Conservation (phyloP, 2,329 filamentous ascomycete species). For the Trematosphaeria pertusa region DNA sequence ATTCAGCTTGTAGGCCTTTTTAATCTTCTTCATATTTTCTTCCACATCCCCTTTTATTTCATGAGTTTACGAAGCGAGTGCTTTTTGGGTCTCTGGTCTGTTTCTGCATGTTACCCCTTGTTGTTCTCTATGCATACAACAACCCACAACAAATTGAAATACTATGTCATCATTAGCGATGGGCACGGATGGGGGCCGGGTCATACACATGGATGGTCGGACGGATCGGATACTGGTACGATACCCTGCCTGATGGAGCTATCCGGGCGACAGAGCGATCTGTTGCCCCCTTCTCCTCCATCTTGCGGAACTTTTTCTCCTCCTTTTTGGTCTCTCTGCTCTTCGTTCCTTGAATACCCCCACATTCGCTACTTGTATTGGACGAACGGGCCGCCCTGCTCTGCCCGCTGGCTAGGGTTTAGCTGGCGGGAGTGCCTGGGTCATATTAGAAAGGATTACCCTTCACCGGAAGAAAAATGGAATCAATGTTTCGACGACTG, state of each 20-base stretch:
- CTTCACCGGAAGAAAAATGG: conserved; percentile 46
- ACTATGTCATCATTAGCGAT: conserved; percentile 27
- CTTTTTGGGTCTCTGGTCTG: conserved; percentile 36
- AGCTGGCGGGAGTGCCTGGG: conserved; percentile 19
- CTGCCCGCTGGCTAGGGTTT: conserved; percentile 26
- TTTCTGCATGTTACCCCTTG: conserved; percentile 40
- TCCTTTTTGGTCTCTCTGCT: conserved; percentile 19
- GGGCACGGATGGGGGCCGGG: conserved; percentile 24
- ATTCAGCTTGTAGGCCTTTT: conserved; percentile 23
- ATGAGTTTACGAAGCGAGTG: conserved; percentile 49
- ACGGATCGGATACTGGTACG: conserved; percentile 27
- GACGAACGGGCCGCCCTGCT: conserved; percentile 17
- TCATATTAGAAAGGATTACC: conserved; percentile 44
- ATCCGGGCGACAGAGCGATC: conserved; percentile 4
- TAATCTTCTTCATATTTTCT: conserved; percentile 28
- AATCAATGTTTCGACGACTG: too few relatives aligned
- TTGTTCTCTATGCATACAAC: conserved; percentile 32
- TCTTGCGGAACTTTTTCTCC: conserved; percentile 12
- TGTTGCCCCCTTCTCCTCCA: conserved; percentile 12
- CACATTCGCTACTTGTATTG: conserved; percentile 38
- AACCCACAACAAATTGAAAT: conserved; percentile 39
- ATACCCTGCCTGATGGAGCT: background rate
- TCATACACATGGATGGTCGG: conserved; percentile 30
- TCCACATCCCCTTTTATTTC: conserved; percentile 34
- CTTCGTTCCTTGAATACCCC: conserved; percentile 25